Base-by-base conservation (phyloP, 2,329 filamentous ascomycete species). In the Ceratocystis colombiana region DNA sequence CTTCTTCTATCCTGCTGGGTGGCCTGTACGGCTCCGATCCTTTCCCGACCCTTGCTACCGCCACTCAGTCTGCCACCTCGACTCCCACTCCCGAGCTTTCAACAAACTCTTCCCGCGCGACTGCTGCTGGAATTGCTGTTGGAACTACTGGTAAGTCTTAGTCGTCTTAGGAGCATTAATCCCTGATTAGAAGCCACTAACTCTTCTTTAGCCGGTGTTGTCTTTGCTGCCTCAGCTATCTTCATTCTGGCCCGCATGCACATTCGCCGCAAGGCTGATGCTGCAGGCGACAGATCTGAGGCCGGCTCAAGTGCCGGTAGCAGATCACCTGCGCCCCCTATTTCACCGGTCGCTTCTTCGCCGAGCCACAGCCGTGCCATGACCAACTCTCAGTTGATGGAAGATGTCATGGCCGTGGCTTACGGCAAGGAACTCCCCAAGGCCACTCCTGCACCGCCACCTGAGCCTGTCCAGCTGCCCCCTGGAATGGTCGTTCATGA, bases 141-240 rank as follows among this genome's bases (percentile, higher is more conserved):
- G 66, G 66, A 45, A 50, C 66, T 10, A 65, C 66, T 57, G 66
- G 66, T 68, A 65, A 68, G 66, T 64, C 44, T n/a, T 22, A 7
- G 30, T 61, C 7, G 5, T 22, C 17, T 50, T 22, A 4, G 44
- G 10, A 45, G 7, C 10, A 15, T 12, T 25, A 22, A 8, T 22
- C 20, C 3, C 48, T n/a, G 48, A 20, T 22, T 1, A 20, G n/a
- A 28, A 30, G 3, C 44, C 12, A 17, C 25, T 57, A 50, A 62
- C n/a, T 22, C 46, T 65, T 4, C 15, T 25, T 8, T 15, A 68
- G 66, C 66, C 30, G 66, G 66, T 28, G 64, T 68, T 30, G 66
- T 68, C 12, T 68, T 68, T 33, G 59, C 61, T 48, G 66, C 66
- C 33, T 68, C 66, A 1, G 59, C 64, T 5, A 50, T 62, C 53